A percentile compares a stretch with the other conserved stretches of the same genome.
These are phyloP conservation scores for Lolium perenne DNA, from an alignment of 176 grass and related monocot species.

Conservation along the genomic window DNA sequence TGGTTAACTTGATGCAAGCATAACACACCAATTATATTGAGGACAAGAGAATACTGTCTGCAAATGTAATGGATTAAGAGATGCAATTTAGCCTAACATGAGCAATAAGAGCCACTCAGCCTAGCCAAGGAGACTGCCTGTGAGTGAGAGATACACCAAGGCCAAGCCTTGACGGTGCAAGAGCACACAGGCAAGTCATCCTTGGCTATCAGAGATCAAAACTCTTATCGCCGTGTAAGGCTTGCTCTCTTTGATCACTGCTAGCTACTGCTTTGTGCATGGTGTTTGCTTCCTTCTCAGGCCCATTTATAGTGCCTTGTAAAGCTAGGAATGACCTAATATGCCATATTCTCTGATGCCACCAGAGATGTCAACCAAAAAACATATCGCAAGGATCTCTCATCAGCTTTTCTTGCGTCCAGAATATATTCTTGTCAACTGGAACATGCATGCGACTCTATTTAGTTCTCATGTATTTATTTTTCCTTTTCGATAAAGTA, in stretches of 20 bases:
- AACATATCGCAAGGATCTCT: not conserved
- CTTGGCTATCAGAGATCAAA: conserved; percentile 39
- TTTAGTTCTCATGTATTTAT: not conserved
- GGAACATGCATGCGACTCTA: not conserved
- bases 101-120: conserved; percentile 33
- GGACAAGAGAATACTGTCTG: not conserved
- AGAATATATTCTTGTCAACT: conserved; percentile 21
- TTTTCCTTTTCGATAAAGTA: conserved; percentile 23
- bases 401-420: not conserved
- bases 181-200: conserved; percentile 51
- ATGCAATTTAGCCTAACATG: conserved; percentile 26
- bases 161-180: not conserved
- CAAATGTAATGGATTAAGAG: not conserved
- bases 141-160: conserved; percentile 3
- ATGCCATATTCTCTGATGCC: not conserved
- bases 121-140: conserved; percentile 49
- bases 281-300: not conserved
- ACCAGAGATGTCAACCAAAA: conserved; percentile 8
- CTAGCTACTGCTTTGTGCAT: not conserved
- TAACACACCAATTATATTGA: not conserved
- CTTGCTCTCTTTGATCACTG: conserved; percentile 10
- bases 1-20: not conserved
- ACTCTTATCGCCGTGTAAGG: conserved; percentile 47
- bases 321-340: conserved; percentile 11
- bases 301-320: conserved; percentile 3